Percentiles rank a stretch among this genome's conserved stretches.
phyloP scores from a whole-genome alignment of 495 filamentous ascomycete genomes.

The Penicillium cataractarum region DNA sequence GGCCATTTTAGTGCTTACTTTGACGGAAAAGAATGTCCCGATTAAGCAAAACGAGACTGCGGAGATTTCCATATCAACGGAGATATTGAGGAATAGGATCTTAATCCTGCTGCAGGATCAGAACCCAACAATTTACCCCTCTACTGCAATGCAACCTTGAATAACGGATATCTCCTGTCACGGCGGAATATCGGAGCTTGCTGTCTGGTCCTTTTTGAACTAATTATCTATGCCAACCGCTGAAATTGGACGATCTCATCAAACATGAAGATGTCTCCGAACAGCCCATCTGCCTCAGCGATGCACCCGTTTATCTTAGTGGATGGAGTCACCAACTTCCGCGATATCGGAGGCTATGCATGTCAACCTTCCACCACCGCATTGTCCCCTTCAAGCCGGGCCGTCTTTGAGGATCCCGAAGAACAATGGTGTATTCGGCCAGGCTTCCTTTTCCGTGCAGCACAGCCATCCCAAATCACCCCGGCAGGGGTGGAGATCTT shows the following conservation, averaged over 20 bases:
- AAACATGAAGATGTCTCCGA: neutral
- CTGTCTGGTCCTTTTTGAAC: neutral
- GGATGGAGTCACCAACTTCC: conserved; percentile 60
- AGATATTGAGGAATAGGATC: neutral
- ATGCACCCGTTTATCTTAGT: conserved; percentile 26
- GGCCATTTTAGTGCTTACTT: conserved; percentile 2
- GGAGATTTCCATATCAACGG: neutral
- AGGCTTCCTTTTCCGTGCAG: conserved; percentile 59
- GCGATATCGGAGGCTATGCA: conserved; percentile 61
- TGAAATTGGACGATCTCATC: neutral
- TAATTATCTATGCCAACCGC: neutral
- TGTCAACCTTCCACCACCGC: conserved; percentile 10
- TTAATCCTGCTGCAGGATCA: neutral
- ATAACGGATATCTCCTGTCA: neutral
- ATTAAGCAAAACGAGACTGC: neutral
- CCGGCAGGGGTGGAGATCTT: conserved; percentile 51
- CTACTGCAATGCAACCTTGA: conserved; percentile 4
- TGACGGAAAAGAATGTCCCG: neutral
- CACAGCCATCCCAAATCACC: conserved; percentile 55
- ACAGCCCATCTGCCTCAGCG: neutral
- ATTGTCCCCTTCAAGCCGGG: neutral
- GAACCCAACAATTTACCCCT: neutral
- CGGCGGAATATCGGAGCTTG: neutral
- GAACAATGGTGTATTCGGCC: conserved; percentile 43
- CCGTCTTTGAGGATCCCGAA: neutral